Conservation (phyloP, 306 rosid genomes). For the Coriaria nepalensis region DNA sequence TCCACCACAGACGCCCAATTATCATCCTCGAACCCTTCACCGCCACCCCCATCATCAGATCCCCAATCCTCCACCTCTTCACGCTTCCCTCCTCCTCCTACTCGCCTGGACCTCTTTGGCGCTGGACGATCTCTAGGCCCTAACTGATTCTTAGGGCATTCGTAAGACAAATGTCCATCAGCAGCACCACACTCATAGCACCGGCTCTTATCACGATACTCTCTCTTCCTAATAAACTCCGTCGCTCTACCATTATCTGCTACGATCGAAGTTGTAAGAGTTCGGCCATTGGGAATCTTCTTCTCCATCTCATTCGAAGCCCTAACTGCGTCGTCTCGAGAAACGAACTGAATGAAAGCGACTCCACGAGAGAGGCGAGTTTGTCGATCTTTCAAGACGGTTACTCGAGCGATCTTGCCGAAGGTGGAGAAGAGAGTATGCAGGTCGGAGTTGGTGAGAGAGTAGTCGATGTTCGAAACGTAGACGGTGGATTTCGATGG, state of each 20-base stretch:
- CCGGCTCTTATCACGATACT: constrained; percentile 54
- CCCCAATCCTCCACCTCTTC: constrained; percentile 19
- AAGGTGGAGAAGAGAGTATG: constrained; percentile 79
- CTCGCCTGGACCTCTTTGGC: constrained; percentile 25
- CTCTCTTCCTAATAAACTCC: constrained; percentile 58
- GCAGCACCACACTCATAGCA: constrained; percentile 76
- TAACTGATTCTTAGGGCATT: constrained; percentile 61
- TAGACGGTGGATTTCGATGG: constrained; percentile 83
- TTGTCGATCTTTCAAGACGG: constrained; percentile 69
- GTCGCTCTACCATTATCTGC: constrained; percentile 84
- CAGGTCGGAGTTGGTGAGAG: constrained; percentile 84
- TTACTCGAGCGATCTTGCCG: constrained; percentile 77
- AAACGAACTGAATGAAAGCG: constrained; percentile 74
- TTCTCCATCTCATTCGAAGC: constrained; percentile 42
- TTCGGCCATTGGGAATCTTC: constrained; percentile 64
- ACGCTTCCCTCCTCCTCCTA: constrained; percentile 9
- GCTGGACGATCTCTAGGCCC: constrained; percentile 59
- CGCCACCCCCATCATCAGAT: constrained; percentile 13
- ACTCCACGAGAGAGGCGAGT: constrained; percentile 81
- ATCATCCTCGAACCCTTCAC: constrained; percentile 53
- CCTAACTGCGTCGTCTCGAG: constrained; percentile 45
- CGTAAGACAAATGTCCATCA: constrained; percentile 65
- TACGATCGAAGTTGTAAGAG: constrained; percentile 56
- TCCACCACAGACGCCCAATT: constrained; percentile 88
- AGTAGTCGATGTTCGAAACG: constrained; percentile 67